Evolutionary conservation across 768 basidiomycete species (phyloP), one percentile per base, ranked within the genome.

Genomic region (Trametes meyenii): DNA sequence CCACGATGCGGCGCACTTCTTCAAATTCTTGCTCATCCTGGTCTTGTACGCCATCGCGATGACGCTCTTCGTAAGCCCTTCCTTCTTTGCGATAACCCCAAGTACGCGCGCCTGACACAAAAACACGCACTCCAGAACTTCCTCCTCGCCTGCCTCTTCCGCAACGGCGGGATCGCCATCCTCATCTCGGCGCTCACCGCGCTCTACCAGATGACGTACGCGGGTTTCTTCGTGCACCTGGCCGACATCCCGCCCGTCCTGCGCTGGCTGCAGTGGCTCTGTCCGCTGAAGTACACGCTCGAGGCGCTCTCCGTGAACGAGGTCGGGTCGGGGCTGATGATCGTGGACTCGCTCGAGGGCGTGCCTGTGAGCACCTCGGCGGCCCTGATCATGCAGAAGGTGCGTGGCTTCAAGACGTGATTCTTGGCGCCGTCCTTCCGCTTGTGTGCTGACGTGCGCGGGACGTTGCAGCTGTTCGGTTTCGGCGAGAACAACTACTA

Each of bases 201-300:
- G 3, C 77, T 92, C 12, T 90, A 88, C 73, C 89, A 92, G 70
- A 91, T 92, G 90, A 93, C 91, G 0, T 93, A 82, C 65, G 92
- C 93, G 0, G 93, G 93, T 14, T 98, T 96, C 79, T 97, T 97
- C 72, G 92, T 96, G 54, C 92, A 96, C 71, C 81, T 96, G 58
- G 74, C 77, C 62, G 79, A 82, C 61, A 96, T 98, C 60, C 94
- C 96, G 3, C 90, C 92, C 2, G 93, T 96, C 1, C 81, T 98
- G 1, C 83, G 96, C 16, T 98, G 96, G 96, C 78, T 98, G 55
- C 89, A 96, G 70, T 98, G 93, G 89, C 67, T 96, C 59, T 90
- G 89, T 55, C 90, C 92, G 40, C 80, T 94, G 49, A 94, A 94
- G 73, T 93, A 86, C 71, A 79, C 81, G 24, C 78, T 92, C n/a